Conservation (phyloP, 1,284 basidiomycete species). For the Rhodofomes roseus region DNA sequence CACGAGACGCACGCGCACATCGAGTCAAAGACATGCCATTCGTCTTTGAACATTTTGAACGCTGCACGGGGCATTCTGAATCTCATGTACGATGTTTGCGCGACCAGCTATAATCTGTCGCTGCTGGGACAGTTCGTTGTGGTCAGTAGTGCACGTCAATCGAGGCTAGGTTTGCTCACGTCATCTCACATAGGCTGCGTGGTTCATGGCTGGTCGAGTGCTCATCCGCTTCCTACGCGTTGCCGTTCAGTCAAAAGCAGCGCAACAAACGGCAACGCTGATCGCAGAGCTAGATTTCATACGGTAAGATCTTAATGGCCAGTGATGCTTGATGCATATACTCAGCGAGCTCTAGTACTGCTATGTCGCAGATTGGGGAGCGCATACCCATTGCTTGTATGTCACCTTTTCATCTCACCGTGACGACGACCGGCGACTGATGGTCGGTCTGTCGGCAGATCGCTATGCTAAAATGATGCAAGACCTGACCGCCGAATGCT, state of each 20-base stretch:
- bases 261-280: slow-evolving; percentile 51
- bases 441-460: slow-evolving; percentile 24
- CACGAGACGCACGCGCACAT: slow-evolving; percentile 72
- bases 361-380: slow-evolving; percentile 58
- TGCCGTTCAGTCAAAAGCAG: slow-evolving; percentile 47
- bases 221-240: slow-evolving; percentile 61
- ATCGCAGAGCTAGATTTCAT: slow-evolving; percentile 64
- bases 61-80: slow-evolving; percentile 64
- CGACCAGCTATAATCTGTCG: slow-evolving; percentile 67
- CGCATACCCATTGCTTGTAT: slow-evolving; percentile 58
- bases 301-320: slow-evolving; percentile 36
- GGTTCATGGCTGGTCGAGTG: slow-evolving; percentile 64
- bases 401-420: slow-evolving; percentile 1
- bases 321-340: slow-evolving; percentile 6
- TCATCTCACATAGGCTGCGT: slow-evolving; percentile 47
- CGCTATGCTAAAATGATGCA: slow-evolving; percentile 64
- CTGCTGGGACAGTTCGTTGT: slow-evolving; percentile 59
- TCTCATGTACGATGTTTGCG: slow-evolving; percentile 60
- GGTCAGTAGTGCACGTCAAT: slow-evolving; percentile 42
- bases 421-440: neutral
- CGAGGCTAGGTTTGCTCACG: too few species aligned
- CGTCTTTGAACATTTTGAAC: slow-evolving; percentile 60
- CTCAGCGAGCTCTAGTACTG: slow-evolving; percentile 37
- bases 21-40: slow-evolving; percentile 51
- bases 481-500: slow-evolving; percentile 28